Evolutionary conservation across 2,329 filamentous ascomycete species (phyloP).

Genomic region (Xylaria sp.): DNA sequence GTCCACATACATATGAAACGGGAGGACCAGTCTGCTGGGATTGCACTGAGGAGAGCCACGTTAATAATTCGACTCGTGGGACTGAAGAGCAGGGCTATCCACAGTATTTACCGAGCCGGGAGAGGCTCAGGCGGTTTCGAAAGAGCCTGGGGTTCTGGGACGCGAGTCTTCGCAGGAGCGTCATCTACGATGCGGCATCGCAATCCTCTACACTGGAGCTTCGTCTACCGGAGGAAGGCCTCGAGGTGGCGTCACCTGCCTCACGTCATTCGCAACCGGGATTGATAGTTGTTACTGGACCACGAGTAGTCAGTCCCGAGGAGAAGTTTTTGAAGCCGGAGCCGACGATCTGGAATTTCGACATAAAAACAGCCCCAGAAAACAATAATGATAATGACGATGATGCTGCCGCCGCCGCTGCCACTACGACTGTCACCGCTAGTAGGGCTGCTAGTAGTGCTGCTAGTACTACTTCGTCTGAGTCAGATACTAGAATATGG

Average conservation of each 20-base stretch:
- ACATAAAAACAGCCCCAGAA: not conserved
- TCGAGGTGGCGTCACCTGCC: constrained; percentile 39
- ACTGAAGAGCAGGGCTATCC: not conserved
- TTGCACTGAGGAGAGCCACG: constrained; percentile 35
- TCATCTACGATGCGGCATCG: constrained; percentile 1
- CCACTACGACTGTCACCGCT: no score
- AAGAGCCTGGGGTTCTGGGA: constrained; percentile 33
- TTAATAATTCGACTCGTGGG: not conserved
- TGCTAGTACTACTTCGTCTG: not conserved
- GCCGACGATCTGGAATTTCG: constrained; percentile 14
- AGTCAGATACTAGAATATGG: constrained; percentile 15
- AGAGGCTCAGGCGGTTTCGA: constrained; percentile 44
- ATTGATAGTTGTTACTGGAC: constrained; percentile 40
- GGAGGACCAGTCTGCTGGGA: constrained; percentile 36
- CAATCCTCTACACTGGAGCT: constrained; percentile 39
- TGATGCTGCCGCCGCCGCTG: not conserved
- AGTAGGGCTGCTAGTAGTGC: not conserved
- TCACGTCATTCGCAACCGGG: constrained; percentile 36
- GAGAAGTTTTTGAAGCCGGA: constrained; percentile 35
- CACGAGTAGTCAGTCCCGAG: constrained; percentile 34
- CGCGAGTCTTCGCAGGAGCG: constrained; percentile 1
- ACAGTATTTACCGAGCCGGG: constrained; percentile 22
- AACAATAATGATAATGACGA: not conserved
- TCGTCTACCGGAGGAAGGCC: constrained; percentile 39
- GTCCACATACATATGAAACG: constrained; percentile 28